Evolutionary conservation across 768 basidiomycete genomes (phyloP).

Genomic region (Baorangia bicolor): DNA sequence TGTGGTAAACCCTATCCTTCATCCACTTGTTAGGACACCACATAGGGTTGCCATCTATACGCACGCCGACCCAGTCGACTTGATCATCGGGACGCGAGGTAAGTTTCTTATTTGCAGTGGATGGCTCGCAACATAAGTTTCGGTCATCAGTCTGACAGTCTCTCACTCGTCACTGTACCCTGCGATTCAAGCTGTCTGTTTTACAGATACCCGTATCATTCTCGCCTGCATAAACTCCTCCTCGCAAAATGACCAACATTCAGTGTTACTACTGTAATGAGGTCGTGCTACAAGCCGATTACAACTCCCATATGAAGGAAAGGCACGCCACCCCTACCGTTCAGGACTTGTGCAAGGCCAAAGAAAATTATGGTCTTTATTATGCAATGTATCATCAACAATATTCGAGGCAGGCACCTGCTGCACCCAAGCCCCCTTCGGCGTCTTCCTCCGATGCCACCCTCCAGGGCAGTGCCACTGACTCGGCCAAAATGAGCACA

Average conservation of each 20-base stretch:
- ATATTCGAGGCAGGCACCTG: not conserved
- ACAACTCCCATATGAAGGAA: conserved; percentile 10
- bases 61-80: not conserved
- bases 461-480: not conserved
- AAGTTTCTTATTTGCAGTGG: not conserved
- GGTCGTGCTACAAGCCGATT: conserved; percentile 1
- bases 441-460: not conserved
- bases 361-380: not conserved
- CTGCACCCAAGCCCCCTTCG: not conserved
- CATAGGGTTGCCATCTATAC: not conserved
- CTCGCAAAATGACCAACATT: conserved; percentile 8
- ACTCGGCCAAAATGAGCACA: conserved; percentile 5
- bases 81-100: not conserved
- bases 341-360: conserved; percentile 10
- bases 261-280: conserved; percentile 13
- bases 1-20: not conserved
- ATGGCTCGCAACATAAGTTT: not conserved
- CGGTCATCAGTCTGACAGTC: not conserved
- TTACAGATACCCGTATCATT: not conserved
- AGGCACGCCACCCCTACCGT: conserved; percentile 10
- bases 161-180: not conserved
- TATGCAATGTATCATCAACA: not conserved
- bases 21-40: not conserved
- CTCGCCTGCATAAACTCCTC: not conserved
- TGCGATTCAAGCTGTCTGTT: not conserved